Evolutionary conservation across 768 basidiomycete species (phyloP), one percentile per base, ranked within the genome.

Genomic region (Phallus indusiatus): DNA sequence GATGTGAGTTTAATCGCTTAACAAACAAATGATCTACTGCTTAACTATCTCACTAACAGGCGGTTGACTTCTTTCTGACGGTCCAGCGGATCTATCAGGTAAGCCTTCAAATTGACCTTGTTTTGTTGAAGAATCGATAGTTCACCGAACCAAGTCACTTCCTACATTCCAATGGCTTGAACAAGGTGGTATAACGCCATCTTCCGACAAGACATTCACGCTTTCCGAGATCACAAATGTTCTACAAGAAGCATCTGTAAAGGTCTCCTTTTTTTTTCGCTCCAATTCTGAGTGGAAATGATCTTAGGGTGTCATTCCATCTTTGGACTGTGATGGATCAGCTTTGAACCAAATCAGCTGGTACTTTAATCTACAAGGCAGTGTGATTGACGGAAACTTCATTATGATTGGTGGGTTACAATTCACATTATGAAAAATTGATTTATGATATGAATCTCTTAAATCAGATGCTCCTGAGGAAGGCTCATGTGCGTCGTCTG

Each of bases 111-210:
- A 42, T 42, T n/a, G n/a, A n/a, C n/a, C n/a, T 28, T 7, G 7
- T 7, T 28, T 3, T 3, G 28, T 28, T 7, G 28, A 3, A 28
- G 47, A 48, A n/a, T 8, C 18, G 50, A 51, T 18, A 2, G 12
- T 51, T 42, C n/a, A 5, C n/a, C n/a, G 12, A 16, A 16, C 2
- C 4, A 21, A 59, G 57, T 34, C 57, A 14, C 80, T 91, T 22
- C 86, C 88, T 0, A 90, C 90, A 1, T 90, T 82, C 69, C 75
- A 79, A 16, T 90, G 81, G 81, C 82, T 93, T 46, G 71, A 75
- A 14, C 72, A 78, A 20, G 83, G 78, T n/a, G 88, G 88, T 22
- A 92, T 93, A 64, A 81, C 79, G 2, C 91, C 91, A 12, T 78
- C 78, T n/a, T 71, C 74, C 2, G 73, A 70, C 61, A 67, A 71